Evolutionary conservation across 805 yeast species (phyloP), one percentile per base, ranked within the genome.

Genomic region (Saturnispora quitensis): DNA sequence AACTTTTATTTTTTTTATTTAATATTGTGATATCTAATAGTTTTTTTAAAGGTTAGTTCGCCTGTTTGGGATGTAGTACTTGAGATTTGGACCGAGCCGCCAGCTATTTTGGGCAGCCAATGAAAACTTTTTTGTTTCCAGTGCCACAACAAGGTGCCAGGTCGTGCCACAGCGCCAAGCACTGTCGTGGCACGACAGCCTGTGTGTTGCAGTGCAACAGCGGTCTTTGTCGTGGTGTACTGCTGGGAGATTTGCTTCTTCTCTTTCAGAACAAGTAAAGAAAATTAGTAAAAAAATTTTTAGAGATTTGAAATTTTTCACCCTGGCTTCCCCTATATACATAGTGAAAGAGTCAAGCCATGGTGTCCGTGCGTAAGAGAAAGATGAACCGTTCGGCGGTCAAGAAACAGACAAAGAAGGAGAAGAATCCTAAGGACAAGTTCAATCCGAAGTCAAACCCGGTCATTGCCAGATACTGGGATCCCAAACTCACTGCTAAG

Each of bases 391-490:
- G 84, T 57, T 81, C 91, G 38, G 77, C 88, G 52, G 77, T 81
- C 74, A 58, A 88, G 86, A 68, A 80, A 77, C 59, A 80, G 93
- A 31, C 77, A 93, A 66, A 75, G 82, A 57, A 66, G 44, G 44
- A 65, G 47, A 88, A 88, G 64, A 90, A 86, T 62, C 81, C 77
- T 60, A 83, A 81, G 59, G 77, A 85, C 63, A 75, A 82, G 58
- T 71, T 83, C 53, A 81, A 81, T 55, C 79, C 86, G 33, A 74
- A 75, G 46, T 74, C 86, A 0, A 88, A 89, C 63, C 86, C 95
- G 2, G 78, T 93, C 56, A 86, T 93, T 56, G 95, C 89, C 4
- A 86, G 81, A 34, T 78, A 89, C 66, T 93, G 99, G 99, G 96
- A 93, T 68, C 77, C 81, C 53, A 76, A 78, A 12, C 73, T 84